These are phyloP conservation scores for Backusella australiensis DNA, from an alignment of 192 early-diverging fungal genomes.

Conservation along the genomic window DNA sequence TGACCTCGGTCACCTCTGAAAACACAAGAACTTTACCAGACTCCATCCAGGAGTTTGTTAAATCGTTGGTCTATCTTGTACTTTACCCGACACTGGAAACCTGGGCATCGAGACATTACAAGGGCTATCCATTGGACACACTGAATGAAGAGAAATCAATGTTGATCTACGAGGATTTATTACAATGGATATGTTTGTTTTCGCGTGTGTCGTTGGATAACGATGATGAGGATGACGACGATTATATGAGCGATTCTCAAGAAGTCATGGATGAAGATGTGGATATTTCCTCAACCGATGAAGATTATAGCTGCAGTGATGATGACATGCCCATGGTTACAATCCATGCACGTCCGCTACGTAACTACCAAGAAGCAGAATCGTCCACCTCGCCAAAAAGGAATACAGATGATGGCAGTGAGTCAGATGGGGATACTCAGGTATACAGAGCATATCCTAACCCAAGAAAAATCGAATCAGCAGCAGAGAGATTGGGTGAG, in stretches of 20 bases:
- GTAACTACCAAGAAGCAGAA: background rate
- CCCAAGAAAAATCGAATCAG: conserved; percentile 7
- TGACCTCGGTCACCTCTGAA: background rate
- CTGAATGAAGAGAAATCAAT: conserved; percentile 13
- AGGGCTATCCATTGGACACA: background rate
- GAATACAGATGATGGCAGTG: background rate
- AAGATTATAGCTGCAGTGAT: background rate
- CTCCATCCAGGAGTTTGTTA: conserved; percentile 15
- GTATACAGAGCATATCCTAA: background rate
- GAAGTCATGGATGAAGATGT: background rate
- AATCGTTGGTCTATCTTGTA: conserved; percentile 11
- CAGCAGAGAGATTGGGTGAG: conserved; percentile 5
- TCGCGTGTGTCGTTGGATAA: background rate
- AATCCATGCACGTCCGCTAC: background rate
- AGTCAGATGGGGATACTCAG: background rate
- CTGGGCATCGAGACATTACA: conserved; percentile 9
- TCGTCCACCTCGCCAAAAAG: background rate
- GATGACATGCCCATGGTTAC: background rate
- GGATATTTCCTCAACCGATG: background rate
- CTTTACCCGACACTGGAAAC: conserved; percentile 8
- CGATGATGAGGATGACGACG: conserved; percentile 4
- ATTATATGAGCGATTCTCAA: background rate
- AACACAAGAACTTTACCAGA: conserved; percentile 15
- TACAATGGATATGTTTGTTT: background rate
- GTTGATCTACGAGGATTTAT: background rate